phyloP scores from a whole-genome alignment of 768 basidiomycete species.

The Solioccasus polychromus region DNA sequence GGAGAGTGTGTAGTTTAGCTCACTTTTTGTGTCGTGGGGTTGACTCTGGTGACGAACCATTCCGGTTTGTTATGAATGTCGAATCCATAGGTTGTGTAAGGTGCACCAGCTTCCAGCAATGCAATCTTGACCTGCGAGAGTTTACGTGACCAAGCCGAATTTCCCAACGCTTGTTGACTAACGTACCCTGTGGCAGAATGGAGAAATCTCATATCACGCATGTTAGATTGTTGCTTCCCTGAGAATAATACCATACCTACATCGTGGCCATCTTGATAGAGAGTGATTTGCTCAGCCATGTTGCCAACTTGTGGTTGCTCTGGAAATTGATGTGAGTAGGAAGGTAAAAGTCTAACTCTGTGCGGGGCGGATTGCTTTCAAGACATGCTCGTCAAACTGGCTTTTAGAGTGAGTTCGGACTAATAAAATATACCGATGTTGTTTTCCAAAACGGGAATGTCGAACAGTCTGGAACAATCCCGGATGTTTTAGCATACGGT shows the following conservation, averaged over 20 bases:
- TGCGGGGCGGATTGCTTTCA: too few relatives aligned
- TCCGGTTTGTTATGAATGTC: slow-evolving; percentile 61
- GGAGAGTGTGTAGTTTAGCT: background rate
- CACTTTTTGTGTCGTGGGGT: slow-evolving; percentile 59
- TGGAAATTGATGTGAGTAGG: too few relatives aligned
- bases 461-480: too few relatives aligned
- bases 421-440: too few relatives aligned
- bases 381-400: too few relatives aligned
- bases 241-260: slow-evolving; percentile 21
- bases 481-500: too few relatives aligned
- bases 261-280: slow-evolving; percentile 38
- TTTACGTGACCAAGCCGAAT: background rate
- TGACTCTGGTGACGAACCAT: slow-evolving; percentile 65
- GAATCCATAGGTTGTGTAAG: slow-evolving; percentile 51
- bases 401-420: too few relatives aligned
- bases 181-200: slow-evolving; percentile 51
- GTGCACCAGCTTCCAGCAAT: slow-evolving; percentile 49
- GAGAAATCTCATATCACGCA: slow-evolving; percentile 41
- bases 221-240: background rate
- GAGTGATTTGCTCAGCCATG: slow-evolving; percentile 35
- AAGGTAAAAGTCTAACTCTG: too few relatives aligned
- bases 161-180: background rate
- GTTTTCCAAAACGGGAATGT: too few relatives aligned
- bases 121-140: slow-evolving; percentile 51
- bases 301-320: too few relatives aligned